Conservation (phyloP, 257 asterid species). For the Solanum microdontum region DNA sequence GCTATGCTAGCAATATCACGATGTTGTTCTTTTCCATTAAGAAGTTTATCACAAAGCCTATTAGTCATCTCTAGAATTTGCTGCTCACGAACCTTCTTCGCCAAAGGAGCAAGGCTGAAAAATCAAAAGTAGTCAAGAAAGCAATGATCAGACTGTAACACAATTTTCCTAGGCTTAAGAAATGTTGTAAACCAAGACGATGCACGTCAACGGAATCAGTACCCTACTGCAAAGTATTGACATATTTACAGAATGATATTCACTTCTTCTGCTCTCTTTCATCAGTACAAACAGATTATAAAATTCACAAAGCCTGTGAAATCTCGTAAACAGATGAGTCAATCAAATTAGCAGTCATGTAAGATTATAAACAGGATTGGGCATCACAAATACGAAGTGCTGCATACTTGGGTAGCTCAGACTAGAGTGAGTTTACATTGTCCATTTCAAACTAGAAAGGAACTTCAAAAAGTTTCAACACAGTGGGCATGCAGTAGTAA, state of each 20-base stretch:
- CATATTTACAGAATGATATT: neutral
- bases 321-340: neutral
- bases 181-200: neutral
- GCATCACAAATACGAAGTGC: neutral
- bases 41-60: slow-evolving; percentile 93
- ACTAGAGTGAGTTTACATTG: neutral
- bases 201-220: neutral
- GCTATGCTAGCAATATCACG: slow-evolving; percentile 98
- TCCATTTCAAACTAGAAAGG: neutral
- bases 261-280: neutral
- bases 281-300: neutral
- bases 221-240: neutral
- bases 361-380: neutral
- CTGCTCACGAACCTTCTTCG: slow-evolving; percentile 77
- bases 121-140: slow-evolving; percentile 5
- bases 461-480: neutral
- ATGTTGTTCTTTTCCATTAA: slow-evolving; percentile 83
- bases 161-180: neutral
- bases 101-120: slow-evolving; percentile 73
- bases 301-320: neutral
- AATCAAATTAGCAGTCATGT: neutral
- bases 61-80: slow-evolving; percentile 80
- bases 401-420: neutral
- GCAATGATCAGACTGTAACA: slow-evolving; percentile 1
- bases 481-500: neutral